Base-by-base conservation (phyloP, 805 yeast species). In the Ogataea nakhonphanomensis region DNA sequence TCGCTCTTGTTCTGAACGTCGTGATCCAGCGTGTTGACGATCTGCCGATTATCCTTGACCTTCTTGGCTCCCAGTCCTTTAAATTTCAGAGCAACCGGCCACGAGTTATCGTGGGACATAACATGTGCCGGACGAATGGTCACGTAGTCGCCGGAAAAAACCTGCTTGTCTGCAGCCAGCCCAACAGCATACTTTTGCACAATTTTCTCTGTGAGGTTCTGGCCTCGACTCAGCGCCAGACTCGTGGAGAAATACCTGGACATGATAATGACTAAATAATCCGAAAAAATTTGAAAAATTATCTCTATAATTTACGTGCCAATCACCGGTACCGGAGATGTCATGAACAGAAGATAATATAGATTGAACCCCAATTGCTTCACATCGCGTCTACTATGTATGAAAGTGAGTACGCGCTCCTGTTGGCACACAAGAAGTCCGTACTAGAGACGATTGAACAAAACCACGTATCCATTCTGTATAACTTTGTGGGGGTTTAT, bases 61-160 rank as follows among this genome's bases (percentile, higher is more conserved):
- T 78, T 71, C 14, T 78, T 77, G 26, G 97, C 97, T 1, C 99
- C 99, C 26, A 93, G 73, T 5, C 95, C 95, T 81, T 78, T 87
- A 69, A 93, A 93, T 67, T 93, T 93, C 58, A 91, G 73, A 1
- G 99, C 99, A 12, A 93, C 97, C 1, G 99, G 99, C 99, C 99
- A 95, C 31, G 97, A 83, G 66, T 93, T 93, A 65, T 93, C 99
- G 64, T 93, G 99, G 11, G 98, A 88, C 99, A 93, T 93, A 64
- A 97, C 95, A 68, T 93, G 95, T 3, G 95, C 91, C 3, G 99
- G 99, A 55, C 71, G 76, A 59, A 93, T 91, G 2, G 96, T 79
- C 37, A 95, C 98, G 66, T 90, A 93, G 67, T 93, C 99, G 10
- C 98, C 99, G 33, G 87, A 73, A 54, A 71, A 80, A 26, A 93